phyloP scores from a whole-genome alignment of 208 protist species.

The Leishmania gerbilli region DNA sequence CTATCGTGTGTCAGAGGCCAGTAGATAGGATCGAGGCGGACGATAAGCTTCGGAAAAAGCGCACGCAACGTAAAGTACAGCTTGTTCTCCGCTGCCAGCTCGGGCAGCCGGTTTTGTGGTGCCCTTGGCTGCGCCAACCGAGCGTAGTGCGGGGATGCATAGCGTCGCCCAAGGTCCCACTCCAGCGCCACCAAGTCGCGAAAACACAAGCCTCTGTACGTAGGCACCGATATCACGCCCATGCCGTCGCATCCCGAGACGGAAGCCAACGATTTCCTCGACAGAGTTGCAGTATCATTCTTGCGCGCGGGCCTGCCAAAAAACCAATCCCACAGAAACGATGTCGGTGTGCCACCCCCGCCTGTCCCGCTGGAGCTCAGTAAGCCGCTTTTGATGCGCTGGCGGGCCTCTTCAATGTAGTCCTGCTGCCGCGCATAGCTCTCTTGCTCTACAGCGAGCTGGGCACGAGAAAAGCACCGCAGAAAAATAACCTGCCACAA shows the following conservation, averaged over 20 bases:
- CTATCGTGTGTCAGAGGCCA: constrained; percentile 27
- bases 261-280: not conserved
- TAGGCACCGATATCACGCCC: too few species aligned
- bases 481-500: constrained; percentile 80
- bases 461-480: constrained; percentile 67
- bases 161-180: constrained; percentile 30
- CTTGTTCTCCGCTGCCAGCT: constrained; percentile 8
- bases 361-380: not conserved
- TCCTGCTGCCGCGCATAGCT: constrained; percentile 39
- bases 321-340: constrained; percentile 8
- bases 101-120: constrained; percentile 11
- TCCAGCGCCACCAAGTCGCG: constrained; percentile 22
- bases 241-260: not conserved
- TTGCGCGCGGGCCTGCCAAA: not conserved
- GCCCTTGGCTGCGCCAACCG: constrained; percentile 6
- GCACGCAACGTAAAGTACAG: constrained; percentile 27
- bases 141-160: not conserved
- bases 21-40: constrained; percentile 22
- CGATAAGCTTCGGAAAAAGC: not conserved
- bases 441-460: constrained; percentile 55
- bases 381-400: not conserved
- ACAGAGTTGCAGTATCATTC: not conserved
- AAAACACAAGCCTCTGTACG: not conserved
- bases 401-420: constrained; percentile 39
- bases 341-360: not conserved